These are phyloP conservation scores for Fonsecaea multimorphosa DNA, from an alignment of 2,329 filamentous ascomycete species.

Conservation along the genomic window DNA sequence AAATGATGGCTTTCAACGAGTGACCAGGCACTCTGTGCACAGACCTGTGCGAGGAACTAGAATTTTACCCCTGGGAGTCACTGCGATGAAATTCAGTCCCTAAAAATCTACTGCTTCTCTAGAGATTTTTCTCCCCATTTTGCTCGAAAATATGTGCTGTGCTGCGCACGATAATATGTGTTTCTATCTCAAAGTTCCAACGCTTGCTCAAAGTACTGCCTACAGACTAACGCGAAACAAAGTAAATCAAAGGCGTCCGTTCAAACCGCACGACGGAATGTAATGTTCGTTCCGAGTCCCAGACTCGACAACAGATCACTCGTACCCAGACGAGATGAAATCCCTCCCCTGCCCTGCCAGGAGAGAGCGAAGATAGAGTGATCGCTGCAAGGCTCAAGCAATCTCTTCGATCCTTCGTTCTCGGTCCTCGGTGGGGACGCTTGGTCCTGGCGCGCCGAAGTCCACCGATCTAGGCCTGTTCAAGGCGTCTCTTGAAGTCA, in stretches of 20 bases:
- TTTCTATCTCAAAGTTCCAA: neutral
- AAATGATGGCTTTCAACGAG: too few relatives aligned
- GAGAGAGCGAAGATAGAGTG: neutral
- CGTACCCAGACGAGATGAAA: neutral
- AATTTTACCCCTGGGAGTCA: too few relatives aligned
- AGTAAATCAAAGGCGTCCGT: neutral
- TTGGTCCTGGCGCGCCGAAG: slow-evolving; percentile 10
- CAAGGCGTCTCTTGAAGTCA: neutral
- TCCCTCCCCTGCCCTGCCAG: neutral
- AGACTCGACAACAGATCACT: neutral
- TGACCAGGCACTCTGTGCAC: too few relatives aligned
- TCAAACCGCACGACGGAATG: neutral
- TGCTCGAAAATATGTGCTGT: too few relatives aligned
- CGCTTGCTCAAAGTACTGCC: slow-evolving; percentile 16
- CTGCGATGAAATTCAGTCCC: too few relatives aligned
- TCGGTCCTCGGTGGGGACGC: neutral
- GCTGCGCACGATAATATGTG: neutral
- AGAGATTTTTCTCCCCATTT: too few relatives aligned
- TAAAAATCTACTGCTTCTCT: too few relatives aligned
- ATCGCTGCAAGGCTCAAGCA: neutral
- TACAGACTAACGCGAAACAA: neutral
- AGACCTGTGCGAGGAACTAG: too few relatives aligned
- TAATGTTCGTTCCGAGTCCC: neutral
- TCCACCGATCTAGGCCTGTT: neutral
- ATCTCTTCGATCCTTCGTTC: neutral